Percentiles rank a stretch among this genome's conserved stretches.
Evolutionary conservation across 768 basidiomycete genomes (phyloP).

Genomic region (Boletellus sp.): DNA sequence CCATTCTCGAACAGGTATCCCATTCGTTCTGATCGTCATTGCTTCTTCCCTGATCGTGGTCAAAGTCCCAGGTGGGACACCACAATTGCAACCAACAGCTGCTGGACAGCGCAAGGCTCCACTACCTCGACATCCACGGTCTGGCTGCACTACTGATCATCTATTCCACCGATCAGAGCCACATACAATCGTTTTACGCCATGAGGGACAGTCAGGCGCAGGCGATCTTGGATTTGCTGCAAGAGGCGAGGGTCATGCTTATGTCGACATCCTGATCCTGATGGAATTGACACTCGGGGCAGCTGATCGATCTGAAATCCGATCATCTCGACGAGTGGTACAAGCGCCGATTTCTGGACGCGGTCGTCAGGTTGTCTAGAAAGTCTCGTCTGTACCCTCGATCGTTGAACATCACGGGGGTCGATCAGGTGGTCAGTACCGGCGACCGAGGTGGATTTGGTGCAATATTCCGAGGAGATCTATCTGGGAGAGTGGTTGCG

Average conservation of each 20-base stretch:
- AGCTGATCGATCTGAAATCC: conserved; percentile 26
- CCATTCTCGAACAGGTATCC: conserved; percentile 13
- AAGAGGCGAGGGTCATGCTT: conserved; percentile 11
- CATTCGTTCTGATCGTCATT: neutral
- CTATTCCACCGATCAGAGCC: conserved; percentile 15
- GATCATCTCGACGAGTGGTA: conserved; percentile 24
- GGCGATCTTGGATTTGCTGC: conserved; percentile 25
- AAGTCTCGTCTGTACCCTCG: conserved; percentile 28
- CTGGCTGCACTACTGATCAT: conserved; percentile 23
- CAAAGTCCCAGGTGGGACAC: conserved; percentile 12
- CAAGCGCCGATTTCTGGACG: conserved; percentile 27
- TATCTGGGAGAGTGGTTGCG: conserved; percentile 27
- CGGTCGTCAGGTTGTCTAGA: conserved; percentile 28
- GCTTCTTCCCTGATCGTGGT: neutral
- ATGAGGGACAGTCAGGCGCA: conserved; percentile 23
- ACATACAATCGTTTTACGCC: conserved; percentile 18
- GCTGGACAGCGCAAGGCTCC: conserved; percentile 8
- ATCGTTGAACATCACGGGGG: conserved; percentile 21
- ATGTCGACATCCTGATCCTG: neutral
- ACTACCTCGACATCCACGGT: conserved; percentile 21
- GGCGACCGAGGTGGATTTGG: conserved; percentile 31
- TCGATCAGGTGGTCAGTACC: conserved; percentile 10
- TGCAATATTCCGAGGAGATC: conserved; percentile 28
- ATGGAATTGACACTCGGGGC: neutral
- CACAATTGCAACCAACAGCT: conserved; percentile 23